Evolutionary conservation across 148 eudicot species (phyloP).

Genomic region (Nepenthes gracilis): DNA sequence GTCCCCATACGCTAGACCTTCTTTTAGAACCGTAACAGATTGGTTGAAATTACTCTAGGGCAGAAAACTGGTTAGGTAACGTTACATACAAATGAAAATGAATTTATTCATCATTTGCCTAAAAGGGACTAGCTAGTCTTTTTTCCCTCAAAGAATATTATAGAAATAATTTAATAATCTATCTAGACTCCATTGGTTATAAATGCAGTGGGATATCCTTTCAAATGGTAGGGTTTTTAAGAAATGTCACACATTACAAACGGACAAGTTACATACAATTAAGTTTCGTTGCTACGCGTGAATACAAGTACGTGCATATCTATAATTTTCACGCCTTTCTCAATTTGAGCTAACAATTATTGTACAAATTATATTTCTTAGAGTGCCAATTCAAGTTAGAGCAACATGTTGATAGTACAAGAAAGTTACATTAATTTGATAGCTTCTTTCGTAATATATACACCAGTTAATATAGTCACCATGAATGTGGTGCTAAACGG

Average conservation of each 20-base stretch:
- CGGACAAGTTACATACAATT: slow-evolving; percentile 29
- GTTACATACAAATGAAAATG: no score
- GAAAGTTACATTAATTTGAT: slow-evolving; percentile 79
- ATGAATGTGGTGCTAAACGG: slow-evolving; percentile 88
- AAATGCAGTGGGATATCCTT: slow-evolving; percentile 28
- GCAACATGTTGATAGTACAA: slow-evolving; percentile 90
- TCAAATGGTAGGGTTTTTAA: slow-evolving; percentile 31
- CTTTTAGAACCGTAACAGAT: no score
- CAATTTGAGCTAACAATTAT: not conserved
- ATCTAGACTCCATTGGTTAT: not conserved
- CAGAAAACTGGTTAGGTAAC: no score
- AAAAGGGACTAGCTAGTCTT: no score
- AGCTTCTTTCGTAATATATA: slow-evolving; percentile 78
- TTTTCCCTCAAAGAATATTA: no score
- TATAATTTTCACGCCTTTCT: not conserved
- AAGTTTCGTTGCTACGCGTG: slow-evolving; percentile 48
- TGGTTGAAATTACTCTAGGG: no score
- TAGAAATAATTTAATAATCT: no score
- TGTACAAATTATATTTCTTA: not conserved
- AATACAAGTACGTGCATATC: slow-evolving; percentile 32
- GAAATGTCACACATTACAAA: slow-evolving; percentile 37
- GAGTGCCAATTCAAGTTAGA: slow-evolving; percentile 91
- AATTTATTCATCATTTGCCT: no score
- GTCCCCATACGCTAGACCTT: no score
- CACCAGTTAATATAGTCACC: slow-evolving; percentile 78